Conservation (phyloP, 352 stramenopile species). For the Phytophthora constricta region DNA sequence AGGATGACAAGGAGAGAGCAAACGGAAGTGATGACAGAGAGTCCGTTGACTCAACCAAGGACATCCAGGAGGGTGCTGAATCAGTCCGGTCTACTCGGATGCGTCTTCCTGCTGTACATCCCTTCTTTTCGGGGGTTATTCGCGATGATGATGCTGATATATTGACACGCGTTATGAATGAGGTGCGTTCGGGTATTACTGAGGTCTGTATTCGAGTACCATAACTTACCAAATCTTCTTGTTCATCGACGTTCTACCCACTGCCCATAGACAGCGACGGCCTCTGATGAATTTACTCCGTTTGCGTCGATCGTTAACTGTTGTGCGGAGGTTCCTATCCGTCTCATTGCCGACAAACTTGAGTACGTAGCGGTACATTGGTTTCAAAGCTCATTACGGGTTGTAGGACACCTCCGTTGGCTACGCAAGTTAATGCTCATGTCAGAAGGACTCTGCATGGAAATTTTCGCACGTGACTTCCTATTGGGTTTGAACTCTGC, state of each 20-base stretch:
- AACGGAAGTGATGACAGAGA: slow-evolving; percentile 1
- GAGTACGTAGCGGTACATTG: slow-evolving; percentile 54
- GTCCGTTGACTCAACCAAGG: slow-evolving; percentile 3
- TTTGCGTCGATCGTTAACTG: slow-evolving; percentile 54
- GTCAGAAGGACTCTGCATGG: slow-evolving; percentile 74
- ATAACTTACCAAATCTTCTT: too few relatives aligned
- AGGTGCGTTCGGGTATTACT: slow-evolving; percentile 16
- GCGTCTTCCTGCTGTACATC: slow-evolving; percentile 33
- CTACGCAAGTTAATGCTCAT: slow-evolving; percentile 75
- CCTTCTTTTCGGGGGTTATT: slow-evolving; percentile 36
- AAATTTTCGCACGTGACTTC: slow-evolving; percentile 74
- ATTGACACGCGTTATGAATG: slow-evolving; percentile 20
- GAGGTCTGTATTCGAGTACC: neutral
- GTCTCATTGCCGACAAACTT: slow-evolving; percentile 44
- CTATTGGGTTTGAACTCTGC: slow-evolving; percentile 48
- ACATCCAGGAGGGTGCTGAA: neutral
- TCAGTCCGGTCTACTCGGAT: slow-evolving; percentile 8
- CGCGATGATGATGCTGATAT: slow-evolving; percentile 29
- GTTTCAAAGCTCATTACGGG: slow-evolving; percentile 46
- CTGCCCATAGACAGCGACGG: slow-evolving; percentile 18
- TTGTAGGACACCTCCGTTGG: slow-evolving; percentile 64
- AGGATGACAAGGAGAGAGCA: slow-evolving; percentile 5
- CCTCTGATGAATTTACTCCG: slow-evolving; percentile 34
- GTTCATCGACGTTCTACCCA: neutral
- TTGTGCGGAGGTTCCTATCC: slow-evolving; percentile 50